Conservation (phyloP, 2,329 filamentous ascomycete species). For the Epichloe festucae region DNA sequence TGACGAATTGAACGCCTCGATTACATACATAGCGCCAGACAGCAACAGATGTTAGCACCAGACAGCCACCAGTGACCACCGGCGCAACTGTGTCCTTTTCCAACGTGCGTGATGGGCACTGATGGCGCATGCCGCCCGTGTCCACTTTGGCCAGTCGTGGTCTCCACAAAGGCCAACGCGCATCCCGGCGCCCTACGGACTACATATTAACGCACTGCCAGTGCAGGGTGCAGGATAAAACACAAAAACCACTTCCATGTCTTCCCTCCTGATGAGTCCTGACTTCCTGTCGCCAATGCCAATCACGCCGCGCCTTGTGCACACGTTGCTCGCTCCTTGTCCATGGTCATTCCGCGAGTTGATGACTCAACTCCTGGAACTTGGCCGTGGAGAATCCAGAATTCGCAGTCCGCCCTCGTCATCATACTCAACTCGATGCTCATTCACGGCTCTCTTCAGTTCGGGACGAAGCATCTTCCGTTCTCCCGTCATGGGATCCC, state of each 20-base stretch:
- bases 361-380: background rate
- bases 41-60: no score
- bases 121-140: slow-evolving; percentile 8
- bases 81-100: slow-evolving; percentile 22
- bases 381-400: slow-evolving; percentile 11
- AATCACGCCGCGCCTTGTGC: background rate
- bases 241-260: no score
- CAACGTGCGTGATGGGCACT: background rate
- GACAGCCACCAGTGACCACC: no score
- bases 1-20: no score
- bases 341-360: background rate
- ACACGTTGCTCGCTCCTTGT: background rate
- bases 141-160: slow-evolving; percentile 11
- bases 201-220: no score
- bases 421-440: slow-evolving; percentile 44
- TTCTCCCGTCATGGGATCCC: slow-evolving; percentile 62
- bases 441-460: slow-evolving; percentile 42
- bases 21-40: no score
- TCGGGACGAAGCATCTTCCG: slow-evolving; percentile 38
- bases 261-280: no score
- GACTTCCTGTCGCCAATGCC: no score
- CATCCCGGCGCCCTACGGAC: no score
- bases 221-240: no score
- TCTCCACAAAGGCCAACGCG: background rate
- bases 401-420: slow-evolving; percentile 35